These are phyloP conservation scores for Diutina ranongensis DNA, from an alignment of 1,139 yeast genomes.

Conservation along the genomic window DNA sequence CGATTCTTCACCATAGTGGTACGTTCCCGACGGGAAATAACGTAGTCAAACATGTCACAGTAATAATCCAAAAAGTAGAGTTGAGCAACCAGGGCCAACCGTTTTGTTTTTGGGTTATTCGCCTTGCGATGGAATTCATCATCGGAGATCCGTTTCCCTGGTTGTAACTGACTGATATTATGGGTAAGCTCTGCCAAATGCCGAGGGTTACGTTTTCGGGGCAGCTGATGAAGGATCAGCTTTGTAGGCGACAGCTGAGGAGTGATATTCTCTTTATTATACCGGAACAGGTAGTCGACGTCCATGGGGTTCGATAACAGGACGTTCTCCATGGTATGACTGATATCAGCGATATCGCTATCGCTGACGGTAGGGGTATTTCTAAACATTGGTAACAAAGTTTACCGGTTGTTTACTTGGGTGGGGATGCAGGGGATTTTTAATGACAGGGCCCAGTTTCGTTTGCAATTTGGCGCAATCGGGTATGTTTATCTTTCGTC, in stretches of 20 bases:
- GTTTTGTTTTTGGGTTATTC: conserved; percentile 64
- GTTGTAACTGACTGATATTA: conserved; percentile 27
- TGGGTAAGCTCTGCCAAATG: conserved; percentile 15
- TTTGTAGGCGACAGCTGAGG: conserved; percentile 34
- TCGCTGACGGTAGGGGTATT: conserved; percentile 1
- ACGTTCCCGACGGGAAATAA: conserved; percentile 77
- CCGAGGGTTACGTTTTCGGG: conserved; percentile 11
- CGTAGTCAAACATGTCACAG: conserved; percentile 91
- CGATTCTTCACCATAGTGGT: conserved; percentile 52
- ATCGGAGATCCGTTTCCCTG: conserved; percentile 17
- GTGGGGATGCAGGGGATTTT: not conserved
- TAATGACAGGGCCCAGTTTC: not conserved
- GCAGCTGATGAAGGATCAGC: conserved; percentile 26
- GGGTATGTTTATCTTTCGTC: not conserved
- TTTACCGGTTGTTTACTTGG: not conserved
- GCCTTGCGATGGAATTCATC: conserved; percentile 49
- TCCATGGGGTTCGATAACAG: conserved; percentile 31
- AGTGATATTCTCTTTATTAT: conserved; percentile 35
- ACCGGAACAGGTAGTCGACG: conserved; percentile 23
- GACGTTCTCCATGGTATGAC: conserved; percentile 36
- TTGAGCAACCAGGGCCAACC: conserved; percentile 78
- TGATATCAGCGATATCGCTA: conserved; percentile 18
- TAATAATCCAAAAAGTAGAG: conserved; percentile 86
- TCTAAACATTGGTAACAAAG: not conserved
- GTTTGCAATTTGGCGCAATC: not conserved